Conservation (phyloP, 2,329 filamentous ascomycete genomes). For the Zymoseptoria pseudotritici region DNA sequence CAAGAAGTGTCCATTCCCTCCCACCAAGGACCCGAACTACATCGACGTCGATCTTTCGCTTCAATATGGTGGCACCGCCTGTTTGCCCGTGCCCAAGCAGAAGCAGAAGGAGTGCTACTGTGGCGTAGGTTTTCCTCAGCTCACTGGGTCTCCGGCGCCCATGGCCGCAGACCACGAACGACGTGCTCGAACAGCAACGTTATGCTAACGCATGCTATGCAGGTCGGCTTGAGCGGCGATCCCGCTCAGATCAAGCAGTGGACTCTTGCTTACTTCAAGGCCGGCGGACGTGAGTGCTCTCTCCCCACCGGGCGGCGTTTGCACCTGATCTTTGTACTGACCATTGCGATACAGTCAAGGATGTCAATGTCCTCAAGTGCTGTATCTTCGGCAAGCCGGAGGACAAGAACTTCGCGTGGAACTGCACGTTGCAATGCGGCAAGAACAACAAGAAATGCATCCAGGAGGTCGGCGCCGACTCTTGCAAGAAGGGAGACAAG, state of each 20-base stretch:
- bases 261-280: not conserved
- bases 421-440: not conserved
- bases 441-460: not conserved
- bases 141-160: not conserved
- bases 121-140: not conserved
- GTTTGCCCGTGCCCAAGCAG: not conserved
- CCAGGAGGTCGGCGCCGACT: not conserved
- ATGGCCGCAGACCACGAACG: not conserved
- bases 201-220: not conserved
- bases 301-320: not conserved
- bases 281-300: not conserved
- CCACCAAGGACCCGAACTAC: not conserved
- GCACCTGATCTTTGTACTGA: not conserved
- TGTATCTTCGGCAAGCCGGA: not conserved
- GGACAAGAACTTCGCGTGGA: not conserved
- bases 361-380: not conserved
- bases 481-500: not conserved
- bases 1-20: not conserved
- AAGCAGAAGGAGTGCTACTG: not conserved
- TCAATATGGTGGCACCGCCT: not conserved
- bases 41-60: not conserved
- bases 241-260: not conserved
- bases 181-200: not conserved
- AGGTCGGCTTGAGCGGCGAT: not conserved
- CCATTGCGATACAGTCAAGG: not conserved